Evolutionary conservation across 225 moss, liverwort and hornwort species (phyloP).

Genomic region (Sphagnum tenellum): DNA sequence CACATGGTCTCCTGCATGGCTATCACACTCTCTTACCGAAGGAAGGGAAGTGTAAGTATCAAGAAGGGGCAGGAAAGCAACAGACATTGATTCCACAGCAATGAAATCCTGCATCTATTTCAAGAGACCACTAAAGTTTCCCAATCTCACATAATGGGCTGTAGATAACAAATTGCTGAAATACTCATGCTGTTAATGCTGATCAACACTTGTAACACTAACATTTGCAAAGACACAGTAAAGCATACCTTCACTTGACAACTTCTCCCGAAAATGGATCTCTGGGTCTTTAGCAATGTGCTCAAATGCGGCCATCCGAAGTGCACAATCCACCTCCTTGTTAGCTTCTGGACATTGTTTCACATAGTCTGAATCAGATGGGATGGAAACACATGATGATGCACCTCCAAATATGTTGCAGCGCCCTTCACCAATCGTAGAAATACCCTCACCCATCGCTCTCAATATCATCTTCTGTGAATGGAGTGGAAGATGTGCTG

Average conservation of each 20-base stretch:
- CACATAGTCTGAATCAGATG: conserved; percentile 69
- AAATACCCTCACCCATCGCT: conserved; percentile 49
- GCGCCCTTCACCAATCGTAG: conserved; percentile 50
- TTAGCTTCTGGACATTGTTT: conserved; percentile 48
- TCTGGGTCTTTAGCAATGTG: conserved; percentile 82
- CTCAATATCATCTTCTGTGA: conserved; percentile 62
- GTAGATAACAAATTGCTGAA: too few relatives aligned
- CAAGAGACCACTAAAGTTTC: too few relatives aligned
- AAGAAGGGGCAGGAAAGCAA: too few relatives aligned
- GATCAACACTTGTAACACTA: too few relatives aligned
- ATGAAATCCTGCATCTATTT: too few relatives aligned
- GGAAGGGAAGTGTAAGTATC: too few relatives aligned
- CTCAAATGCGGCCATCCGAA: conserved; percentile 67
- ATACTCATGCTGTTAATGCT: too few relatives aligned
- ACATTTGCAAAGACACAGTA: neutral
- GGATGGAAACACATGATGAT: conserved; percentile 56
- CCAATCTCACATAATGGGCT: too few relatives aligned
- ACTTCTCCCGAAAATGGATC: conserved; percentile 45
- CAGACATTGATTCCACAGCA: too few relatives aligned
- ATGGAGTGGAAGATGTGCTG: conserved; percentile 47
- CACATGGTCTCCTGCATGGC: too few relatives aligned
- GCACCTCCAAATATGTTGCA: conserved; percentile 90
- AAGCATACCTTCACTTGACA: conserved; percentile 44
- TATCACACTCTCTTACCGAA: too few relatives aligned
- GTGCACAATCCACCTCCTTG: conserved; percentile 83